Evolutionary conservation across 768 basidiomycete genomes (phyloP), one percentile per base, ranked within the genome.

Genomic region (Boletus eberwhitei): DNA sequence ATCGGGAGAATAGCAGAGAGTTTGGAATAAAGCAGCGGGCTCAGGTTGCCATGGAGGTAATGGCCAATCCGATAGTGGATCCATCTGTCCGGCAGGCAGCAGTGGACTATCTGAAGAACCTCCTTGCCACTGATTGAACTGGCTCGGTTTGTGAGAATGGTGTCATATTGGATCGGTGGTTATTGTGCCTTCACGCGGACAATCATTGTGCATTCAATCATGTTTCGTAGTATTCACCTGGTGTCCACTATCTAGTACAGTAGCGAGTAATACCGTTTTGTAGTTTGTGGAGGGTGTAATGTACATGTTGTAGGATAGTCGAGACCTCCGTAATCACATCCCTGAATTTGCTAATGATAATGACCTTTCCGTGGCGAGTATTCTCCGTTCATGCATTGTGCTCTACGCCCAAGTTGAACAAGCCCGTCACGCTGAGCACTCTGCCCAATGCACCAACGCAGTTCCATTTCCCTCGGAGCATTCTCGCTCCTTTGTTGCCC

Each of bases 71-170:
- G 7, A 73, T 71, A 36, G 76, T 82, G 8, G 86, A 88, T 57
- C 75, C 75, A n/a, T 74, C 77, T 12, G 75, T 88, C 50, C 84
- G 82, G 67, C 80, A 82, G 59, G 83, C 82, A 5, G 87, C 87
- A 4, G 78, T 82, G 40, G 87, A 88, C 47, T 90, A 86, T 71
- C 71, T 90, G 60, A 86, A 86, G 71, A 84, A 80, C 64, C 71
- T 88, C 29, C 85, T 88, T 57, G 65, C 66, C 36, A 60, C 66
- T 0, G 69, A 72, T 48, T 70, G 61, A 70, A 59, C 61, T 60
- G 53, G 58, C 55, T 63, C 31, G 52, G 38, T 52, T 60, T 60
- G 44, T 50, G 50, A 51, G 22, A 29, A 13, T 40, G 14, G 29
- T 57, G 43, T 47, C 31, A 43, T 41, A 53, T 47, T 38, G 40